Evolutionary conservation across 2,329 filamentous ascomycete species (phyloP).

Genomic region (Cladophialophora immunda): DNA sequence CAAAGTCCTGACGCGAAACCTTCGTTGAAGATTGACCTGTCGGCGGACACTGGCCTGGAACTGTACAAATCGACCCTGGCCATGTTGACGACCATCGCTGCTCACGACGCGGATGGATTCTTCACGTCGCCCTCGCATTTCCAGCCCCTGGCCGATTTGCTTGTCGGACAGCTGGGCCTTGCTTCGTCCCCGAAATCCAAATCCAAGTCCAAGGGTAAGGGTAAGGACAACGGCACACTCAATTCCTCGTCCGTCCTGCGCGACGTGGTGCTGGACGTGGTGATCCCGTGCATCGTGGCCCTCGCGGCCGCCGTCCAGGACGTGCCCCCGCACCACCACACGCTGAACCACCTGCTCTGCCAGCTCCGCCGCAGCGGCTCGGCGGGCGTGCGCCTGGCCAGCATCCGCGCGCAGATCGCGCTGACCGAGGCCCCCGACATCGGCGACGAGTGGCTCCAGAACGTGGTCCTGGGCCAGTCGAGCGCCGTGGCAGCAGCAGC

Average conservation of each 20-base stretch:
- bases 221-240: background rate
- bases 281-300: slow-evolving; percentile 49
- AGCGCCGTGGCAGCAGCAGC: slow-evolving; percentile 7
- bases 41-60: slow-evolving; percentile 44
- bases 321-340: slow-evolving; percentile 88
- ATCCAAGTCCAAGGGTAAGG: slow-evolving; percentile 31
- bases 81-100: slow-evolving; percentile 24
- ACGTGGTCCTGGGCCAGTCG: slow-evolving; percentile 34
- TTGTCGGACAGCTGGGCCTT: slow-evolving; percentile 72
- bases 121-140: slow-evolving; percentile 77
- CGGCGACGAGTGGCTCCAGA: slow-evolving; percentile 89
- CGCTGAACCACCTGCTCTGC: slow-evolving; percentile 81
- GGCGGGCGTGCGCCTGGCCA: slow-evolving; percentile 77
- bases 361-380: slow-evolving; percentile 76
- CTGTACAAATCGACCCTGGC: slow-evolving; percentile 37
- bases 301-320: slow-evolving; percentile 66
- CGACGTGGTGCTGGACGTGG: slow-evolving; percentile 71
- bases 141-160: slow-evolving; percentile 71
- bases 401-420: slow-evolving; percentile 80
- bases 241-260: slow-evolving; percentile 60
- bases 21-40: background rate
- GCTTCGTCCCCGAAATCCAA: slow-evolving; percentile 48
- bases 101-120: slow-evolving; percentile 42
- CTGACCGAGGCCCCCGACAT: slow-evolving; percentile 73
- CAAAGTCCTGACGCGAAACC: background rate